Evolutionary conservation across 306 rosid species (phyloP), one percentile per base, ranked within the genome.

Genomic region (Cucumis cinereus): DNA sequence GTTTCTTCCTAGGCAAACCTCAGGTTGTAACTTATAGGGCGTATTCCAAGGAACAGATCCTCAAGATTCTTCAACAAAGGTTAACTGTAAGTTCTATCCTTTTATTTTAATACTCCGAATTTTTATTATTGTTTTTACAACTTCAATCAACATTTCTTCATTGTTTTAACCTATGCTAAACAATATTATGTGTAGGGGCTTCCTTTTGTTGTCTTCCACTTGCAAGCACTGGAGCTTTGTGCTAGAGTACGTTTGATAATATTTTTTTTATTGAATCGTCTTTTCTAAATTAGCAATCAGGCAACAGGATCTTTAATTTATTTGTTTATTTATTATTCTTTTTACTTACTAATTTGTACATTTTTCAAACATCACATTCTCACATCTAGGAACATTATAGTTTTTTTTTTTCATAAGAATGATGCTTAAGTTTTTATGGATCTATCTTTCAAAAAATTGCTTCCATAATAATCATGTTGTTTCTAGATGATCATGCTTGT

Each of bases 151-250:
- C 23, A 40, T 10, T 66, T 66, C 73, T 40, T 40, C 52, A 40
- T 1, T 63, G 40, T n/a, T 20, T 47, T 71, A 19, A 7, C 40
- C 24, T 19, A 38, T 69, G 56, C 54, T 69, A 22, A 47, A 49
- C 4, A 24, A 16, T 71, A 16, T 75, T 35, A 11, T 67, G 22
- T 17, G 45, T 90, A 91, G 99, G 87, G 77, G 69, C 87, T 94
- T 47, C 96, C 95, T 78, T 89, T 64, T 85, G 73, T 64, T 12
- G 85, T 89, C 80, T 90, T 92, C 83, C 96, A 89, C 71, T 88
- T 80, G 22, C 95, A 83, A 84, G 93, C 99, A 73, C 68, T 92
- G 83, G 96, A 94, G 57, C 89, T 94, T 52, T 94, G 99, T 88
- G 95, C 97, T n/a, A 89, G 99, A 83, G 99, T 94, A 78, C 82